Evolutionary conservation across 805 yeast species (phyloP).

Genomic region (Teunomyces kruisii): DNA sequence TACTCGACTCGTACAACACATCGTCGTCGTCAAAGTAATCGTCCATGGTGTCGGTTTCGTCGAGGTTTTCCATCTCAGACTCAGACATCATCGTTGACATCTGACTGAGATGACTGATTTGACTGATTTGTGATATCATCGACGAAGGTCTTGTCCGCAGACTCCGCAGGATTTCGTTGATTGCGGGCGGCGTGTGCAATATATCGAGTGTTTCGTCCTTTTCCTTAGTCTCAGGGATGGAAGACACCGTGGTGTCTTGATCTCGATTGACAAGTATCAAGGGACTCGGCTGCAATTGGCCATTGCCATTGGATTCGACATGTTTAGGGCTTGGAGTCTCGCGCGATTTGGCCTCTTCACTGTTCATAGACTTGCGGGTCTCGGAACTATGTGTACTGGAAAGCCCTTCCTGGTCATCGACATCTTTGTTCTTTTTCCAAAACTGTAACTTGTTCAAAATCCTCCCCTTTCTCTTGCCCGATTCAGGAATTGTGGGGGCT

Average conservation of each 20-base stretch:
- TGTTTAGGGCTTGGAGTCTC: not conserved
- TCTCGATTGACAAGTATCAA: not conserved
- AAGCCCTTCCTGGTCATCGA: not conserved
- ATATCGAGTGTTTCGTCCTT: not conserved
- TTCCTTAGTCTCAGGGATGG: not conserved
- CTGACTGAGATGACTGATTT: conserved; percentile 41
- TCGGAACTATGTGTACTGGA: conserved; percentile 2
- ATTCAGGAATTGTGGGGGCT: conserved; percentile 6
- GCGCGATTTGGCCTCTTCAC: not conserved
- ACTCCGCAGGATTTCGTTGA: conserved; percentile 3
- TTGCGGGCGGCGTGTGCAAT: not conserved
- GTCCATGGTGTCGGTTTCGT: conserved; percentile 39
- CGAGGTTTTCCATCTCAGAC: conserved; percentile 39
- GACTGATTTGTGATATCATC: conserved; percentile 40
- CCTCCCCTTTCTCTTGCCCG: conserved; percentile 20
- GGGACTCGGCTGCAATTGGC: conserved; percentile 1
- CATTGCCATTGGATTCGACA: not conserved
- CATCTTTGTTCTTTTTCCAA: conserved; percentile 28
- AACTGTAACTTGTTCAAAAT: conserved; percentile 36
- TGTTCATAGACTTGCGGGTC: conserved; percentile 1
- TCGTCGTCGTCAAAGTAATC: conserved; percentile 37
- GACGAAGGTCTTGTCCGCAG: conserved; percentile 38
- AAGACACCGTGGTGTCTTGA: not conserved
- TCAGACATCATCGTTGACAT: conserved; percentile 43
- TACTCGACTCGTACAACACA: conserved; percentile 37